Base-by-base conservation (phyloP, 352 stramenopile genomes). In the Phytopythium aichiense region DNA sequence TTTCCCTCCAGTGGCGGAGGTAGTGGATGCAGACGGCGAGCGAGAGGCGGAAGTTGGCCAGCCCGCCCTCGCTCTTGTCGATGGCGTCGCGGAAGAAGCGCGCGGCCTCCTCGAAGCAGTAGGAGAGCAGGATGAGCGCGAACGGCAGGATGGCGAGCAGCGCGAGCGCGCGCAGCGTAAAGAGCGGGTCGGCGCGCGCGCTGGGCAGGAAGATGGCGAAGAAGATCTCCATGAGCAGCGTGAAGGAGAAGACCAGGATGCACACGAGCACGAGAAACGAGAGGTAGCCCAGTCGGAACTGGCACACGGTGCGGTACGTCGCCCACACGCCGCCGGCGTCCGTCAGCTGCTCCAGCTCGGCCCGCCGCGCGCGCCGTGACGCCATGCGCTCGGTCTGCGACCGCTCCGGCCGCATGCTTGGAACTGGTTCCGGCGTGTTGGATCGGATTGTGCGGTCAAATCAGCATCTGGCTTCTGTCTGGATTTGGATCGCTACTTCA, bases 211-310 rank as follows among this genome's bases (percentile, higher is more conserved):
- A 95, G 61, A 94, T 92, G n/a, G 87, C 79, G 66, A 95, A 95
- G 79, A 95, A 94, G 45, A 94, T 92, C 67, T 94, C 85, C 87
- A 95, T 95, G 52, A 95, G 69, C 61, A 93, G 81, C 65, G 83
- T 89, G 71, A 95, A 91, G 43, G 83, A 92, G 66, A 95, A 95
- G 76, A 94, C 94, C 72, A 95, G 76, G 65, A 95, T 92, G 65
- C 88, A 87, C 80, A 95, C 91, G 63, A 92, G 81, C 67, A 95
- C 87, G 35, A 95, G 71, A 66, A 95, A 94, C 40, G 87, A 81
- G 63, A 95, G 88, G 72, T 94, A 95, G 57, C 85, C 85, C n/a
- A 95, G 73, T 1, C 87, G 81, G 67, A 95, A 93, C 67, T 94
- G 83, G 67, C 85, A 94, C 43, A 87, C 62, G 45, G 73, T 73